These are phyloP conservation scores for Catunica adiposa DNA, from an alignment of 2,329 filamentous ascomycete species.

Conservation along the genomic window DNA sequence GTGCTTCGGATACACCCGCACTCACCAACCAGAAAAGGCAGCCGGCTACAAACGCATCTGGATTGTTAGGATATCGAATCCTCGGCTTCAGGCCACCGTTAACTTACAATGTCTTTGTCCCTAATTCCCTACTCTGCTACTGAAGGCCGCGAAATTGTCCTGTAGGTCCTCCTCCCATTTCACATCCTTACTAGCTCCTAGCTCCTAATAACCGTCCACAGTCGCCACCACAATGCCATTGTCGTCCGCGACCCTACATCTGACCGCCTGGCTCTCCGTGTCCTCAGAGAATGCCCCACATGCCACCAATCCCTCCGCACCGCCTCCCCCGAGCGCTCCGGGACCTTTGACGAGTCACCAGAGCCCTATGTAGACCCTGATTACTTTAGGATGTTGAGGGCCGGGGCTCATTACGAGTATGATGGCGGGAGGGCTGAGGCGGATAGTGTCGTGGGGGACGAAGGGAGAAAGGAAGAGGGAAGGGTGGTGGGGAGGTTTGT, in stretches of 20 bases:
- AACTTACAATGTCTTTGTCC: constrained; percentile 31
- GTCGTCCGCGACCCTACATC: constrained; percentile 81
- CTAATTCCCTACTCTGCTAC: constrained; percentile 59
- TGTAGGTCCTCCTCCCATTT: constrained; percentile 41
- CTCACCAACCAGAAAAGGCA: no score
- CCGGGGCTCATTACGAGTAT: constrained; percentile 21
- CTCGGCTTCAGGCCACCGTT: background rate
- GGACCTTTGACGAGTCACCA: constrained; percentile 20
- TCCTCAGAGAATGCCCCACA: constrained; percentile 69
- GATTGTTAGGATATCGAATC: no score
- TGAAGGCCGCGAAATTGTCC: constrained; percentile 61
- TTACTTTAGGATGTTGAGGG: constrained; percentile 86
- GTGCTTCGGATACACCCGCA: no score
- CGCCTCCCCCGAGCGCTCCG: constrained; percentile 31
- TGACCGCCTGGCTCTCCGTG: constrained; percentile 67
- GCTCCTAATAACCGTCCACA: constrained; percentile 23
- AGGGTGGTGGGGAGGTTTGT: background rate
- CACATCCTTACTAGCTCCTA: background rate
- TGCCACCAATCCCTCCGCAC: constrained; percentile 57
- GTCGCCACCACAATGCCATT: constrained; percentile 81
- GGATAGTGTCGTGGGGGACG: constrained; percentile 15
- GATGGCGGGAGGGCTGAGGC: background rate
- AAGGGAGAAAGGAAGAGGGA: constrained; percentile 13
- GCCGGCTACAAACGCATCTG: no score
- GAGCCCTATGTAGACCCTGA: constrained; percentile 72